Evolutionary conservation across 345 rosid genomes (phyloP).

Genomic region (Capsella bursapastoris): DNA sequence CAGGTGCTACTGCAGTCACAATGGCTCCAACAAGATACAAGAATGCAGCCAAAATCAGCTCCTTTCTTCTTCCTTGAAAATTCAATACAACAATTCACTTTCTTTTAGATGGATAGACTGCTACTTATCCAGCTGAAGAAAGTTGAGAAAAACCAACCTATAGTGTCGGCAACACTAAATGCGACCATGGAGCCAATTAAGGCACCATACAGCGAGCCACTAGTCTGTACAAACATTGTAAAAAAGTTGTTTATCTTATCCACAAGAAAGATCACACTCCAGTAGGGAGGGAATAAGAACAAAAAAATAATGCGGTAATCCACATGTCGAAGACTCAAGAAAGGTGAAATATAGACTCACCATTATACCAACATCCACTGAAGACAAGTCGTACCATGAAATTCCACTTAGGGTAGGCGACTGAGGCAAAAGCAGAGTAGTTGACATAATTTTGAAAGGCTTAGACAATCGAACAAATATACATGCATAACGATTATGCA

Average conservation of each 20-base stretch:
- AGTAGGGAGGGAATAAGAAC: conserved; percentile 15
- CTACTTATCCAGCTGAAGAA: conserved; percentile 9
- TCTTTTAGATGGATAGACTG: conserved; percentile 23
- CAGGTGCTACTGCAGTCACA: conserved; percentile 77
- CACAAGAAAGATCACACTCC: conserved; percentile 17
- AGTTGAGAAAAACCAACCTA: conserved; percentile 56
- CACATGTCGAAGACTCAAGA: conserved; percentile 26
- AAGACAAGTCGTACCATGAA: conserved; percentile 82
- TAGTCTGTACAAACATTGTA: conserved; percentile 68
- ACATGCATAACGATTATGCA: background rate
- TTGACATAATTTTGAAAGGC: background rate
- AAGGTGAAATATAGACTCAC: conserved; percentile 61
- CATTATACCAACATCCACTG: conserved; percentile 87
- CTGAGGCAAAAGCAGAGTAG: conserved; percentile 48
- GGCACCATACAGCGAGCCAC: conserved; percentile 98
- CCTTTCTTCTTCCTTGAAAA: conserved; percentile 87
- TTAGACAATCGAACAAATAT: conserved; percentile 2
- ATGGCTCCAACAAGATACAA: conserved; percentile 85
- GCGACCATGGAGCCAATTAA: conserved; percentile 91
- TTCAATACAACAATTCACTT: conserved; percentile 39
- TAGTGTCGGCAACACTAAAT: conserved; percentile 79
- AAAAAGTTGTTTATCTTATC: background rate
- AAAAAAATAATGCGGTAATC: background rate
- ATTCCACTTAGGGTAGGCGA: conserved; percentile 81
- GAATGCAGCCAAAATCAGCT: conserved; percentile 71